Evolutionary conservation across 805 yeast genomes (phyloP), one percentile per base, ranked within the genome.

Genomic region (Tetrapisispora fleetii): DNA sequence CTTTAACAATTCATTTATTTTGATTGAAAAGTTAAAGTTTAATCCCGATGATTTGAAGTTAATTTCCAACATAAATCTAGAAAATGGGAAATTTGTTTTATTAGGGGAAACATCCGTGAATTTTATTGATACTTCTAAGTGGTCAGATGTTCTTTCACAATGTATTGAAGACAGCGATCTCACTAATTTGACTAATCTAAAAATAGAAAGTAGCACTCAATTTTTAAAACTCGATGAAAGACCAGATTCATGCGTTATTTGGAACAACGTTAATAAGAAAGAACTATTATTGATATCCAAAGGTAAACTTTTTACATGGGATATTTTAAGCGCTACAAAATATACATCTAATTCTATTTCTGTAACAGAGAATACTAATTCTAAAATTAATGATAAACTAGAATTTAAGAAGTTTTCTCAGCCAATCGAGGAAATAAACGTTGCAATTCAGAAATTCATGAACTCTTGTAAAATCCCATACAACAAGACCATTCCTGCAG

Each of bases 1-100:
- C 22, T 52, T 58, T n/a, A 56, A 60, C 36, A 54, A 57, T 43
- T 59, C 67, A 1, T 49, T 64, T 24, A 56, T 50, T 0, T 19
- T 58, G 17, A 35, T 62, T 10, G 64, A 60, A 53, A 44, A 45
- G 3, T 38, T 59, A 4, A 43, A 47, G n/a, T 18, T 55, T 16
- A 43, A 44, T 30, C 21, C 38, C 13, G 33, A 38, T 13, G 49
- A 52, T 14, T 4, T 52, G 4, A 42, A 48, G 4, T 42, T 40
- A 2, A 24, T 56, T 13, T 32, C 24, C 14, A 18, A 40, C 4
- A 38, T 44, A 13, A 45, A 45, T 21, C 42, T 33, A 4, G 11
- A 38, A 2, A 13, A 24, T 11, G 57, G 58, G 10, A 40, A 45
- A 21, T 53, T 54, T 38, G 43, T 37, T 11, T 36, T 50, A 11